Evolutionary conservation across 2,329 filamentous ascomycete genomes (phyloP).

Genomic region (Neofusicoccum parvum): DNA sequence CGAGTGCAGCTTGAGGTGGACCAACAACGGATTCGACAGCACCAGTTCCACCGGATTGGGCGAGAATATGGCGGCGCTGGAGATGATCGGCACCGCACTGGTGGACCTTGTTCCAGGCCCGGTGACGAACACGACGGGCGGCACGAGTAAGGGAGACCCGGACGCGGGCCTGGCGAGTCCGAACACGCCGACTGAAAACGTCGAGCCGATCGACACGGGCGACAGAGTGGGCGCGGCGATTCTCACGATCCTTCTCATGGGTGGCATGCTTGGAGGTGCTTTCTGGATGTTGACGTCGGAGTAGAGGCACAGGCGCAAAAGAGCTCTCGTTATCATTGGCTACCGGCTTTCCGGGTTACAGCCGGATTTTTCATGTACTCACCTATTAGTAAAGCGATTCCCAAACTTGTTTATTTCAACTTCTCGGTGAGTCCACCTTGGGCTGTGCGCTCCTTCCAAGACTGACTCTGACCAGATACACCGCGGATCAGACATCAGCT

Average conservation of each 20-base stretch:
- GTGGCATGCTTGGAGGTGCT: background rate
- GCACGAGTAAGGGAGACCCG: constrained; percentile 51
- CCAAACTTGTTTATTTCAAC: background rate
- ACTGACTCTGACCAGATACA: background rate
- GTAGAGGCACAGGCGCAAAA: too few relatives aligned
- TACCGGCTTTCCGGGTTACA: too few relatives aligned
- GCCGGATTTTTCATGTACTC: background rate
- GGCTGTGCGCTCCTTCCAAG: background rate
- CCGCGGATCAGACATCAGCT: background rate
- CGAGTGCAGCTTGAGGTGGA: constrained; percentile 67
- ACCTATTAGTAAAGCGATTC: background rate
- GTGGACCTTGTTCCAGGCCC: constrained; percentile 31
- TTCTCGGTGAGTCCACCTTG: background rate
- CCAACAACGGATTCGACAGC: constrained; percentile 53
- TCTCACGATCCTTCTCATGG: constrained; percentile 15
- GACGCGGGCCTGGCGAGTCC: constrained; percentile 29
- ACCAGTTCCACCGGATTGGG: constrained; percentile 47
- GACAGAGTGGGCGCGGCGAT: constrained; percentile 46
- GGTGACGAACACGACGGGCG: constrained; percentile 53
- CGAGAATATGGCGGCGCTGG: constrained; percentile 56
- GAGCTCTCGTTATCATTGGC: background rate
- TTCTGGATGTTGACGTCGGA: constrained; percentile 27
- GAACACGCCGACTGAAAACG: constrained; percentile 24
- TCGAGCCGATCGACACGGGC: constrained; percentile 33
- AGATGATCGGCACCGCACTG: constrained; percentile 53